Evolutionary conservation across 2,329 filamentous ascomycete species (phyloP), one percentile per base, ranked within the genome.

Genomic region (Penicillium fuscoglaucum): DNA sequence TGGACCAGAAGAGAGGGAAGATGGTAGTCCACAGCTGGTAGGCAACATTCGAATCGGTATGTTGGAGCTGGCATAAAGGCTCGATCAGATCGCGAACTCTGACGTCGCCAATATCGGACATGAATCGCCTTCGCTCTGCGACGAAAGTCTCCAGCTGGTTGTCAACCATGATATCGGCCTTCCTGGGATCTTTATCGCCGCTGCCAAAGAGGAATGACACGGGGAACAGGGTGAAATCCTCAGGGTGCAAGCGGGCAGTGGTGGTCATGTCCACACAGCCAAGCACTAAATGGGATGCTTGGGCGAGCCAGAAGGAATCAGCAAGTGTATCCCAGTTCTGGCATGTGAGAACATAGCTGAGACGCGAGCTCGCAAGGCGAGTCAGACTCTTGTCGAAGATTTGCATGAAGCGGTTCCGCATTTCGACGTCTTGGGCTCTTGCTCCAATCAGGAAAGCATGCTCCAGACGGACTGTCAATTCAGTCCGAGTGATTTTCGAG

Each of bases 361-460:
- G 82, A 39, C 96, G 88, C 58, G 91, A 90, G 69, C 90, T 96
- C 0, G 93, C 93, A 8, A 91, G 91, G 70, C 93, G 90, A n/a
- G 92, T 96, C 64, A 99, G 80, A 71, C 92, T 96, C 76, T 90
- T 90, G 76, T 98, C 93, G 66, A 99, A 97, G 63, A 99, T 97
- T 21, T 85, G 85, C 87, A 99, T 91, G 79, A 99, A 99, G 15
- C 93, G 88, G 69, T 96, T 96, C 45, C 95, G 90, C 91, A 98
- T 97, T 58, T 96, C 90, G 13, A 98, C 90, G 72, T 99, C 93
- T 66, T 93, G 88, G 2, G 93, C 93, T 67, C 96, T 82, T 0
- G 93, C 96, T 29, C 96, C 95, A 50, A 99, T 95, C 63, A 99
- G 83, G 82, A 99, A 99, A 6, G 95, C 95, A 75, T 98, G 93